Evolutionary conservation across 192 early-diverging fungal genomes (phyloP), one percentile per base, ranked within the genome.

Genomic region (Coemansia sp.): DNA sequence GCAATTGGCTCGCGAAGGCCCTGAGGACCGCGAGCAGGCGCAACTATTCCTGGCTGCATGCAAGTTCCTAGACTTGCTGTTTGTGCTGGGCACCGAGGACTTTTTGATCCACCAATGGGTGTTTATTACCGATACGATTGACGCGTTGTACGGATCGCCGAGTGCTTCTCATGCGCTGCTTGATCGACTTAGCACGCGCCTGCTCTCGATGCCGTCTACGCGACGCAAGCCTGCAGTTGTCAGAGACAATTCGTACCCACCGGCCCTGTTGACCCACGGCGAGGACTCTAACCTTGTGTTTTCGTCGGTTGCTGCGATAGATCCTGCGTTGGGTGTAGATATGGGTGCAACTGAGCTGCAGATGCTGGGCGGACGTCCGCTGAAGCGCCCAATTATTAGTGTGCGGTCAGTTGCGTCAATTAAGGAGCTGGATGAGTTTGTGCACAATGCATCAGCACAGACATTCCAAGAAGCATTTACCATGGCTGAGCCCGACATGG

Each of bases 81-180:
- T 26, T 26, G 25, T 26, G 25, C 25, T 26, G 25, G 25, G 25
- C 25, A 26, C 25, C 25, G 90, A 91, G 31, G 84, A 87, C 31
- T 95, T 93, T 60, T 87, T 93, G 69, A 84, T 93, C 42, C 92
- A 93, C 61, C 92, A 97, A 83, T 97, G 95, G 95, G 92, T 97
- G 12, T 97, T 97, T 63, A 89, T 95, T 52, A 85, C 86, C 2
- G 93, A 97, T 53, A 91, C 91, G 3, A 82, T 91, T 20, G 92
- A 93, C 28, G 83, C 86, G 5, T 74, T 88, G 20, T 80, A 82
- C 52, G 71, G 78, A 15, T 63, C 63, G 23, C 82, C 82, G 46
- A 81, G 70, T 28, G 81, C 74, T 15, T 79, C 86, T 3, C 67
- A 69, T 56, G 85, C 92, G 0, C 64, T 90, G 12, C 76, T 90